Base-by-base conservation (phyloP, 345 rosid genomes). In the Populus pruinosa region DNA sequence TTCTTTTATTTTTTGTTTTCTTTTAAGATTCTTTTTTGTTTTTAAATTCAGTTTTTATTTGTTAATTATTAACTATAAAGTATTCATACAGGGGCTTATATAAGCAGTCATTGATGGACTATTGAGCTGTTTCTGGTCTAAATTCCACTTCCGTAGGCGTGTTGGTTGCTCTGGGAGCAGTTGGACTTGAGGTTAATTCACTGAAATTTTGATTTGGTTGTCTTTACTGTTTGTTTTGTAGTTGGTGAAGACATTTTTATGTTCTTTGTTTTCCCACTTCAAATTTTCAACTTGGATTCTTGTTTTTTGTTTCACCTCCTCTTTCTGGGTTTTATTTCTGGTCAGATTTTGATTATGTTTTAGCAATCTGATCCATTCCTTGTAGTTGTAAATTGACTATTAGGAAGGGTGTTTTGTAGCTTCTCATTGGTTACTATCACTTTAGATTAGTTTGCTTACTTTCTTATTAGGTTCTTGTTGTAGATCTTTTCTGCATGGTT, bases 51-150 rank as follows among this genome's bases (percentile, higher is more conserved):
- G 14, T 67, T 8, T n/a, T 23, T 25, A 67, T 50, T 49, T 76
- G 35, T 66, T 49, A 66, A 67, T 53, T 75, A 71, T 75, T 49
- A 75, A 75, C 33, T 75, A 75, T 50, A 23, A 67, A 67, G 21
- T 67, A 50, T 67, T 67, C 44, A 50, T 69, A 20, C 69, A 62
- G 69, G 23, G 55, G 67, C 38, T 69, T 33, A n/a, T 55, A 27
- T 43, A 55, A 64, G 63, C 31, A 59, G 61, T 65, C 55, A 55
- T 70, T 70, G 18, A 68, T 6, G 69, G 41, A 56, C 47, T 18
- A n/a, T 25, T 55, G 56, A 56, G 50, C 18, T 68, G 18, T 68
- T 56, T 67, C 74, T 77, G 74, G 74, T 70, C 44, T 72, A 62
- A 69, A 61, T 77, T 76, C 67, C 55, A 68, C 21, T 68, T 68